Conservation (phyloP, 129 eudicot species). For the Helianthus tuberosus region DNA sequence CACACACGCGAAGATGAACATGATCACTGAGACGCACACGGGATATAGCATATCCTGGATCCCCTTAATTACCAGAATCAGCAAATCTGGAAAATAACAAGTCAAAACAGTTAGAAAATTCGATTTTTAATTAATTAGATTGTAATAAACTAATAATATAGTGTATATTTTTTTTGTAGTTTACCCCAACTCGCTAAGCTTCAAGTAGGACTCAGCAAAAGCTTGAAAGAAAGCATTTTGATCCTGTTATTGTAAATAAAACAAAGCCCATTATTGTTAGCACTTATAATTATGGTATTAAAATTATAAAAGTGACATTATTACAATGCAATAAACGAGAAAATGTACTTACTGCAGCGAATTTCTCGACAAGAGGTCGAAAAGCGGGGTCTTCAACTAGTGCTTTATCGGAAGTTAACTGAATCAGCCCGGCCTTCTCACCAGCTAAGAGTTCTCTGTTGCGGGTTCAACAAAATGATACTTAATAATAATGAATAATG, state of each 20-base stretch:
- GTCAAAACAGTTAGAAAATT: constrained; percentile 2
- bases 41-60: not conserved
- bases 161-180: not conserved
- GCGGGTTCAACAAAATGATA: not conserved
- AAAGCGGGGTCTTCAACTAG: constrained; percentile 72
- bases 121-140: not conserved
- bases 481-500: not conserved
- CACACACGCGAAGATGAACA: not conserved
- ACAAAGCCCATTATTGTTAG: not conserved
- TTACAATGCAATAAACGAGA: not conserved
- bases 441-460: constrained; percentile 84
- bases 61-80: constrained; percentile 24
- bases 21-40: too few species aligned
- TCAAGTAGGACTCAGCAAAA: constrained; percentile 80
- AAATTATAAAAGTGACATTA: not conserved
- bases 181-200: constrained; percentile 95
- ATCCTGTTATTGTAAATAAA: constrained; percentile 44
- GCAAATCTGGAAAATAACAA: constrained; percentile 56
- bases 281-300: not conserved
- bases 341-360: constrained; percentile 57
- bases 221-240: constrained; percentile 93
- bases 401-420: constrained; percentile 88
- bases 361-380: constrained; percentile 89
- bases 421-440: constrained; percentile 84
- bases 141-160: not conserved